These are phyloP conservation scores for Solanum paucissectum DNA, from an alignment of 257 asterid species.

Conservation along the genomic window DNA sequence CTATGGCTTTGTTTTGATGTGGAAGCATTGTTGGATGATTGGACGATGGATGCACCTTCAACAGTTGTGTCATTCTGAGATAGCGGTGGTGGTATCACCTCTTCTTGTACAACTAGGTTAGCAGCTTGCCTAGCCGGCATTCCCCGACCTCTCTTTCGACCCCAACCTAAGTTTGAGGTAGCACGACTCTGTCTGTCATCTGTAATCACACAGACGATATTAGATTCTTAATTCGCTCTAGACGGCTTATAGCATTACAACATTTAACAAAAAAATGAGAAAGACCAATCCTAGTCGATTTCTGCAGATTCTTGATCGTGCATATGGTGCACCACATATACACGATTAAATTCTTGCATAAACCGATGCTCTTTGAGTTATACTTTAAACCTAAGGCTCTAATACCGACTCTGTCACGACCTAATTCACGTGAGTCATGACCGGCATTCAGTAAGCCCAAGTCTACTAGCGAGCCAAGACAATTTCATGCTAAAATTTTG, in stretches of 20 bases:
- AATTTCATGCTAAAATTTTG: too few species aligned
- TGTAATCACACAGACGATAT: neutral
- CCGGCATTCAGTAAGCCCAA: too few species aligned
- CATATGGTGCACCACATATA: too few species aligned
- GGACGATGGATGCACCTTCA: too few species aligned
- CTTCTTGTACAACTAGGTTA: neutral
- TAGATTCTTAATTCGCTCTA: too few species aligned
- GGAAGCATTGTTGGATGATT: too few species aligned
- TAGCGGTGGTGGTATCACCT: neutral
- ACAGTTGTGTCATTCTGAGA: neutral
- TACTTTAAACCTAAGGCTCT: neutral
- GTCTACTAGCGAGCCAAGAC: too few species aligned
- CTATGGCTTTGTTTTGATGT: too few species aligned
- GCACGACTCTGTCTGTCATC: neutral
- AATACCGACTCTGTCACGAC: neutral
- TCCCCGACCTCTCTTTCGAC: neutral
- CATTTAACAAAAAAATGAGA: neutral
- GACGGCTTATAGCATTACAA: neutral
- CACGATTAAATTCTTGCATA: neutral
- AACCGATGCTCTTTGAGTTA: neutral
- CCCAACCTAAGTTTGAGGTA: neutral
- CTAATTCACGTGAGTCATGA: neutral
- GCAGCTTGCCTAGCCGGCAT: too few species aligned
- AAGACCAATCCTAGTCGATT: neutral
- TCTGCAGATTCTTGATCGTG: neutral